Percentiles rank a stretch among this genome's conserved stretches.
Conservation (phyloP, 192 early-diverging fungal genomes). For the Obelidium mucronatum region DNA sequence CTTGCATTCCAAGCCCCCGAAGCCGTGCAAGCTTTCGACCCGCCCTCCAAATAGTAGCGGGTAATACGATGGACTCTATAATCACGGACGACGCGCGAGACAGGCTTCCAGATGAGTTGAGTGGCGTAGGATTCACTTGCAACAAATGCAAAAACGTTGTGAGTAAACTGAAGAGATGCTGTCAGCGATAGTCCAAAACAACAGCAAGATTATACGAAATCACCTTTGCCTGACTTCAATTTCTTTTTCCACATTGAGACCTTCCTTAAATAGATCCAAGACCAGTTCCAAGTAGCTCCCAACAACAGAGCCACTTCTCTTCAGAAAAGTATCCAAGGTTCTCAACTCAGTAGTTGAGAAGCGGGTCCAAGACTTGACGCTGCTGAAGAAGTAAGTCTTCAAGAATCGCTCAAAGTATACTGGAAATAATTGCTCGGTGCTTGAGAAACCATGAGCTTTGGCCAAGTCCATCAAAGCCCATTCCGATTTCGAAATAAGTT, state of each 20-base stretch:
- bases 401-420: not conserved
- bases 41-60: no score
- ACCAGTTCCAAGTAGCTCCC: slow-evolving; percentile 47
- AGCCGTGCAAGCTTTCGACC: no score
- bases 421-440: slow-evolving; percentile 36
- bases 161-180: slow-evolving; percentile 38
- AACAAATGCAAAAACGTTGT: slow-evolving; percentile 44
- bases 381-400: not conserved
- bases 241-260: slow-evolving; percentile 44
- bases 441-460: no score
- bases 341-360: slow-evolving; percentile 49
- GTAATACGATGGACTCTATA: no score
- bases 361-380: slow-evolving; percentile 47
- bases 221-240: slow-evolving; percentile 56
- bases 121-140: not conserved
- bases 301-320: slow-evolving; percentile 36
- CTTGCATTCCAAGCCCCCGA: not conserved
- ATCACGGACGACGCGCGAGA: no score
- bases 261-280: slow-evolving; percentile 40
- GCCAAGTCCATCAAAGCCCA: slow-evolving; percentile 12
- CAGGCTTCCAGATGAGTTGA: slow-evolving; percentile 52
- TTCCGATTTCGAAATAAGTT: not conserved
- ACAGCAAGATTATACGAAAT: not conserved
- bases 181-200: not conserved
- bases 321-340: slow-evolving; percentile 42